Conservation (phyloP, 345 rosid genomes). For the Physaria fendleri region DNA sequence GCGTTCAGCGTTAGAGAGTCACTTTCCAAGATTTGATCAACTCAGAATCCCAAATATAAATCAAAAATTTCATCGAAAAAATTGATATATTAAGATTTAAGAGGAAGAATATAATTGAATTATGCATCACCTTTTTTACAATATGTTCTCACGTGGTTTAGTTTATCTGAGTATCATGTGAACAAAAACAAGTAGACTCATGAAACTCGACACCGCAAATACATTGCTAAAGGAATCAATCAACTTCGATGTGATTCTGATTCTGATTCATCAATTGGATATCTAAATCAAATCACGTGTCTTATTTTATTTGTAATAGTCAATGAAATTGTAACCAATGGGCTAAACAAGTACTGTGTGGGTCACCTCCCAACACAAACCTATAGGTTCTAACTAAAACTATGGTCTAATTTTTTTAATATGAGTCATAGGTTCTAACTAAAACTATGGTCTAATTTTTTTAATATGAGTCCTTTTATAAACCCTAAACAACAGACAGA, state of each 20-base stretch:
- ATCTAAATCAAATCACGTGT: slow-evolving; percentile 18
- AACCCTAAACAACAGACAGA: slow-evolving; percentile 33
- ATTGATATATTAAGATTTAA: too few relatives aligned
- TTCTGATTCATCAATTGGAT: background rate
- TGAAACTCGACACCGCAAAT: background rate
- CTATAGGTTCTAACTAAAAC: slow-evolving; percentile 9
- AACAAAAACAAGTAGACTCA: background rate
- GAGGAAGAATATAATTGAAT: too few relatives aligned
- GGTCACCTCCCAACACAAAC: slow-evolving; percentile 21
- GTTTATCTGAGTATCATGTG: too few relatives aligned
- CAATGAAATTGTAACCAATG: slow-evolving; percentile 16
- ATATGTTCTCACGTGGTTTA: too few relatives aligned
- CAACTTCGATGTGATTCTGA: slow-evolving; percentile 6
- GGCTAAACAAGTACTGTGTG: slow-evolving; percentile 22
- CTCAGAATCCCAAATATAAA: too few relatives aligned
- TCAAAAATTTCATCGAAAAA: too few relatives aligned
- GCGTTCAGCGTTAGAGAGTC: too few relatives aligned
- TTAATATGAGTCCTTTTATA: too few relatives aligned
- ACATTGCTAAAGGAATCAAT: slow-evolving; percentile 12
- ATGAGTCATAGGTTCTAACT: too few relatives aligned
- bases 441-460: slow-evolving; percentile 11
- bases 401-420: too few relatives aligned
- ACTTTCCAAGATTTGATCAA: too few relatives aligned
- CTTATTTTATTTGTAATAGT: background rate
- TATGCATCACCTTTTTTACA: too few relatives aligned